These are phyloP conservation scores for Sinapis alba DNA, from an alignment of 441 rosid species.

Conservation along the genomic window DNA sequence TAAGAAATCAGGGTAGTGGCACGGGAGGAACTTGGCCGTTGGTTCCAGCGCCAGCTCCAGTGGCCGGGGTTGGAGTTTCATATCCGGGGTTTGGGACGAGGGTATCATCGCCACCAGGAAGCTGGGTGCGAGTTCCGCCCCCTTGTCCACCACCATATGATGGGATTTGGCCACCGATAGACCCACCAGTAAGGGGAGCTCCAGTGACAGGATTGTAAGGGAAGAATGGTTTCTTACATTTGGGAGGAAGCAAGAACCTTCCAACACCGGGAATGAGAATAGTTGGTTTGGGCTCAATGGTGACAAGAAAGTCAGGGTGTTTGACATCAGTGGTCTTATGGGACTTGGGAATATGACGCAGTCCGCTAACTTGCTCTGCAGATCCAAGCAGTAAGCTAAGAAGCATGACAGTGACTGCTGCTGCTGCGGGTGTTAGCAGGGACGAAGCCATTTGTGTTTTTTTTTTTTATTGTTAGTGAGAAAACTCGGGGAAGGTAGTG, in stretches of 20 bases:
- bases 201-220: constrained; percentile 46
- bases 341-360: constrained; percentile 43
- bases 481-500: constrained; percentile 2
- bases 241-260: constrained; percentile 53
- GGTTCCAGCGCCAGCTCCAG: constrained; percentile 30
- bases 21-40: constrained; percentile 38
- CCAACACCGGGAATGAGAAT: constrained; percentile 70
- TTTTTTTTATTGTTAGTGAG: constrained; percentile 2
- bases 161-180: constrained; percentile 24
- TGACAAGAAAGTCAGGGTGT: constrained; percentile 55
- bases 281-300: constrained; percentile 44
- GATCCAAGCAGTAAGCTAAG: constrained; percentile 42
- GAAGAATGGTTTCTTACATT: constrained; percentile 31
- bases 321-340: constrained; percentile 46
- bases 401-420: constrained; percentile 50
- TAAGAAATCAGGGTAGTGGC: constrained; percentile 46
- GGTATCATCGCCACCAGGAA: constrained; percentile 67
- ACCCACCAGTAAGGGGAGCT: constrained; percentile 37
- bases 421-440: constrained; percentile 46
- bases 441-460: constrained; percentile 34
- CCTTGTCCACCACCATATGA: constrained; percentile 38
- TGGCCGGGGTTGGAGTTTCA: constrained; percentile 54
- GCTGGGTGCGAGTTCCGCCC: constrained; percentile 32
- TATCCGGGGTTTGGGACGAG: constrained; percentile 59
- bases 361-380: constrained; percentile 48